Base-by-base conservation (phyloP, 169 alveolate genomes). In the Plasmodium relictum region DNA sequence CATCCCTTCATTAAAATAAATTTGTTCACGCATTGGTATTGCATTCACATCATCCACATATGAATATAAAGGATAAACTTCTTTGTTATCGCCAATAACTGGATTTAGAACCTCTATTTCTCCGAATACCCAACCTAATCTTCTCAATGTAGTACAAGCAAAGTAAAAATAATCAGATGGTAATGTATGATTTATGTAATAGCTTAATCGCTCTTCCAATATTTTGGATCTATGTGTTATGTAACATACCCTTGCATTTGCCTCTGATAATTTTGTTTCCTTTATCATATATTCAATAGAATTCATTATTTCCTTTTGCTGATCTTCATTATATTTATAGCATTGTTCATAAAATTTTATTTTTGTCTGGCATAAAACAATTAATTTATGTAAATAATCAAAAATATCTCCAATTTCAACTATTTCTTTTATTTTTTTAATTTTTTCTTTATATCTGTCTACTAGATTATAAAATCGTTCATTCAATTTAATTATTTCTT, bases 371-470 rank as follows among this genome's bases (percentile, higher is more conserved):
- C 89, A 76, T 8, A 76, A 42, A 37, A 76, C 24, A 41, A 76
- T 50, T 76, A 76, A 41, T 41, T 76, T 76, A 68, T 76, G 89
- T 39, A 76, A 70, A 68, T 76, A 76, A 68, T 76, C 89, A 44
- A 76, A 76, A 6, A 76, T 76, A 14, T 76, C 89, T 31, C 89
- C 89, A n/a, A 76, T 76, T 62, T 76, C 89, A n/a, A 76, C 70
- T 14, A 76, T 70, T 58, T 76, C 89, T 63, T 76, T 76, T 56
- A 76, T 76, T 22, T 63, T 76, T 76, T 63, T 76, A 20, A 76
- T 41, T 76, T 76, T 76, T n/a, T 76, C 78, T 31, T 62, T 76
- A 76, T 76, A 76, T 76, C 41, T 70, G 65, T 76, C 66, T 76
- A 62, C 89, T 6, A 63, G 63, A 26, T 76, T 65, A 54, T 76